phyloP scores from a whole-genome alignment of 2,329 filamentous ascomycete species.

The Aspergillus melleus region DNA sequence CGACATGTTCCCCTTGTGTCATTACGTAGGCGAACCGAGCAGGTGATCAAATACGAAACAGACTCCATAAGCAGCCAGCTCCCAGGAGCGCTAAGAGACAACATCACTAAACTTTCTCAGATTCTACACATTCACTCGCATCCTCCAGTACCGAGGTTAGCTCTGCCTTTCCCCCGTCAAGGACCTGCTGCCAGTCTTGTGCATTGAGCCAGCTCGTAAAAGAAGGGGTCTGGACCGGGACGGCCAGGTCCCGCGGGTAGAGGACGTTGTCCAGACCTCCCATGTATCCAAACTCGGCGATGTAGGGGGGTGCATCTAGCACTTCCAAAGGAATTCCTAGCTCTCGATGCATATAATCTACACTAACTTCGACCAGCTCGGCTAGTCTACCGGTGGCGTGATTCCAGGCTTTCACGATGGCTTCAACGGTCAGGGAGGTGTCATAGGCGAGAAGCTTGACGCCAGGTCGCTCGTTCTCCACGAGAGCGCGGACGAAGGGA shows the following conservation, averaged over 20 bases:
- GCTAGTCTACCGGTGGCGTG: conserved; percentile 40
- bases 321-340: conserved; percentile 33
- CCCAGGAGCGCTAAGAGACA: neutral
- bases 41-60: too few species aligned
- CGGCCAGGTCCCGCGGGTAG: conserved; percentile 40
- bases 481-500: conserved; percentile 45
- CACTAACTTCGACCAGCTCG: conserved; percentile 27
- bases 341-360: conserved; percentile 34
- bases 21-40: too few species aligned
- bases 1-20: too few species aligned
- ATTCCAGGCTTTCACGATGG: conserved; percentile 39
- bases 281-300: conserved; percentile 45
- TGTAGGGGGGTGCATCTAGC: conserved; percentile 35
- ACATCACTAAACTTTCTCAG: neutral
- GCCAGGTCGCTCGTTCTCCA: conserved; percentile 39
- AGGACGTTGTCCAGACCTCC: conserved; percentile 41
- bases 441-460: conserved; percentile 50
- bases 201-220: conserved; percentile 25
- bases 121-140: neutral
- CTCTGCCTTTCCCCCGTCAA: conserved; percentile 6
- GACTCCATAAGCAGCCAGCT: neutral
- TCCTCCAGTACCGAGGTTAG: neutral
- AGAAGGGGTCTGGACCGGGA: neutral
- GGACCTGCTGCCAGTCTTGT: conserved; percentile 19
- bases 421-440: conserved; percentile 33